Evolutionary conservation across 1,284 basidiomycete genomes (phyloP).

Genomic region (Stereum hirsutum): DNA sequence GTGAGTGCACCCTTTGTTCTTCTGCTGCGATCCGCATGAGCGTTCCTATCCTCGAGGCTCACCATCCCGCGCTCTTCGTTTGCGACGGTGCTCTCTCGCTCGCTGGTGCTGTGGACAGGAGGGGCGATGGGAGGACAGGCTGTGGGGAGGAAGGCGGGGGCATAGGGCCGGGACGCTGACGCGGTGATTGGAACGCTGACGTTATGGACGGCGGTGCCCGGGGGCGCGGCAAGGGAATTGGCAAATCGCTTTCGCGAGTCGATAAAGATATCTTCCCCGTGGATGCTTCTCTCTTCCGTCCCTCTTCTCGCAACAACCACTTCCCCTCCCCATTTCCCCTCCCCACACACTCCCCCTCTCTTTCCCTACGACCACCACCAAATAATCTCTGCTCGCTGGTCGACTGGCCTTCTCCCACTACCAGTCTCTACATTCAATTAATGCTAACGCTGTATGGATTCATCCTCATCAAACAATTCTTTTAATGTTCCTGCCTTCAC

Average conservation of each 20-base stretch:
- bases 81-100: no score
- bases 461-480: slow-evolving; percentile 16
- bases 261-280: slow-evolving; percentile 12
- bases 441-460: slow-evolving; percentile 27
- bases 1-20: neutral
- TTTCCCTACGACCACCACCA: slow-evolving; percentile 7
- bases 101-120: neutral
- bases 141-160: neutral
- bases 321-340: slow-evolving; percentile 18
- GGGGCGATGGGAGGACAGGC: neutral
- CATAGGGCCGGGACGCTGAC: neutral
- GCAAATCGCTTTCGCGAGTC: slow-evolving; percentile 19
- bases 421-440: slow-evolving; percentile 17
- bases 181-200: neutral
- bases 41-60: no score
- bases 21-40: no score
- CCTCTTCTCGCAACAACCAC: slow-evolving; percentile 22
- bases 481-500: slow-evolving; percentile 17
- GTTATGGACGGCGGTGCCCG: neutral
- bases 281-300: slow-evolving; percentile 24
- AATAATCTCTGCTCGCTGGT: slow-evolving; percentile 30
- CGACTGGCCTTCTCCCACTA: slow-evolving; percentile 22
- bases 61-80: no score
- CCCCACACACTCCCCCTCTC: slow-evolving; percentile 11
- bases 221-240: slow-evolving; percentile 14